Percentiles rank a stretch among this genome's conserved stretches.
These are phyloP conservation scores for Mytilinidion resinicola DNA, from an alignment of 495 filamentous ascomycete species.

Conservation along the genomic window DNA sequence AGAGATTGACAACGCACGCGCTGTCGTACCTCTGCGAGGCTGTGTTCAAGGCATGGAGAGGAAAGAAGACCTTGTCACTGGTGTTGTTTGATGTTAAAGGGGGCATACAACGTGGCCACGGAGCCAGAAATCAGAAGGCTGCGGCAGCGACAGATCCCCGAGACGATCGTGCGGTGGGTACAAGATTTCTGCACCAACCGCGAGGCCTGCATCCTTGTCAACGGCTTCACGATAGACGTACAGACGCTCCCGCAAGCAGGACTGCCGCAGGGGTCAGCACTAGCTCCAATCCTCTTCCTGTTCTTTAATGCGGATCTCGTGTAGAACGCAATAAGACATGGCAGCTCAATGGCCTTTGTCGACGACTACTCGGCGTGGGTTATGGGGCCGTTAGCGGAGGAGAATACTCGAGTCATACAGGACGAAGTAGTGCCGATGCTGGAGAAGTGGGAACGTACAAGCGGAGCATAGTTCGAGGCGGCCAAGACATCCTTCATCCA, in stretches of 20 bases:
- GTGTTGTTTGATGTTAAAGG: no score
- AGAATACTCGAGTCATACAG: conserved; percentile 20
- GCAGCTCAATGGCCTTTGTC: conserved; percentile 26
- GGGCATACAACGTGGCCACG: conserved; percentile 35
- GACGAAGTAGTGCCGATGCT: no score
- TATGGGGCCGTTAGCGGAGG: conserved; percentile 9
- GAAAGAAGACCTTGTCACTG: no score
- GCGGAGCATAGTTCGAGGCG: conserved; percentile 24
- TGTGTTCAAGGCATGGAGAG: no score
- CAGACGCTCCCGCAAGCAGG: conserved; percentile 16
- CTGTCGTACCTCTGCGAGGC: no score
- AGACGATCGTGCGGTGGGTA: conserved; percentile 32
- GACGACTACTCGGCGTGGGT: no score
- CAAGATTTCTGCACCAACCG: conserved; percentile 29
- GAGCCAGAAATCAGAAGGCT: conserved; percentile 34
- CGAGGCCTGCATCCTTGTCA: conserved; percentile 25
- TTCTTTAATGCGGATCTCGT: conserved; percentile 35
- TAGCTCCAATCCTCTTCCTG: conserved; percentile 32
- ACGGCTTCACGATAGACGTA: conserved; percentile 5
- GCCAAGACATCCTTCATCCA: conserved; percentile 20
- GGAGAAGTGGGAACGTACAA: conserved; percentile 24
- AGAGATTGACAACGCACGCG: no score
- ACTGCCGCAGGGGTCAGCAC: conserved; percentile 29
- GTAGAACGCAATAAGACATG: conserved; percentile 8
- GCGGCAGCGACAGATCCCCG: conserved; percentile 31